Percentiles rank a stretch among this genome's conserved stretches.
Evolutionary conservation across 495 filamentous ascomycete species (phyloP).

Genomic region (Letharia lupina): DNA sequence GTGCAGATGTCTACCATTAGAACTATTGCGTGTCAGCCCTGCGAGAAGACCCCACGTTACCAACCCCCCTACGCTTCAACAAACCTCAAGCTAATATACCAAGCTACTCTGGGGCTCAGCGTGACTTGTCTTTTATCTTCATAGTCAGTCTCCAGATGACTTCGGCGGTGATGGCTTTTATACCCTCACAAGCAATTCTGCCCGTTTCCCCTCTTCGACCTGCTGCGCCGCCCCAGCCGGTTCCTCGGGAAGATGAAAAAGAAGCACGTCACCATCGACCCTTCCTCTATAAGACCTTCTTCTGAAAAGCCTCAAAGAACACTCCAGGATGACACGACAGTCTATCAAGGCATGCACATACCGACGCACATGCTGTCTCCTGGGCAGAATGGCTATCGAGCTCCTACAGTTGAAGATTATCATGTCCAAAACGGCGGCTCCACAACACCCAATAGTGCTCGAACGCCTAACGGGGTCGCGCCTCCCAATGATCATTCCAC

Average conservation of each 20-base stretch:
- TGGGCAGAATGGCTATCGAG: constrained; percentile 43
- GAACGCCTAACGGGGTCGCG: neutral
- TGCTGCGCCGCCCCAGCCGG: neutral
- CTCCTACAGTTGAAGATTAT: constrained; percentile 44
- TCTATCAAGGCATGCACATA: constrained; percentile 17
- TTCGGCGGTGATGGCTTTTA: neutral
- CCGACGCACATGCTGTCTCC: constrained; percentile 37
- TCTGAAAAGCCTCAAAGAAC: neutral
- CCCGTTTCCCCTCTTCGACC: neutral
- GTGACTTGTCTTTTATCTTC: neutral
- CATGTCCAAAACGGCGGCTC: constrained; percentile 20
- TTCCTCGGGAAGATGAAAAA: neutral
- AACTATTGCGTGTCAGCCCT: neutral
- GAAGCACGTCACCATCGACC: constrained; percentile 20
- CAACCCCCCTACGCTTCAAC: neutral
- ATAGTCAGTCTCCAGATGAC: neutral
- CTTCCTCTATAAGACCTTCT: constrained; percentile 7
- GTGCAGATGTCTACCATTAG: too few relatives aligned
- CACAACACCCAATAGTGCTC: neutral
- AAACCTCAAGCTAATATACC: neutral
- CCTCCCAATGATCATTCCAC: neutral
- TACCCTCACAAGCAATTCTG: neutral
- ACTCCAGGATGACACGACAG: constrained; percentile 2
- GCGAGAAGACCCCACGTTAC: neutral
- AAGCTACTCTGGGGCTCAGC: neutral